These are phyloP conservation scores for Monilinia laxa DNA, from an alignment of 2,329 filamentous ascomycete species.

Conservation along the genomic window DNA sequence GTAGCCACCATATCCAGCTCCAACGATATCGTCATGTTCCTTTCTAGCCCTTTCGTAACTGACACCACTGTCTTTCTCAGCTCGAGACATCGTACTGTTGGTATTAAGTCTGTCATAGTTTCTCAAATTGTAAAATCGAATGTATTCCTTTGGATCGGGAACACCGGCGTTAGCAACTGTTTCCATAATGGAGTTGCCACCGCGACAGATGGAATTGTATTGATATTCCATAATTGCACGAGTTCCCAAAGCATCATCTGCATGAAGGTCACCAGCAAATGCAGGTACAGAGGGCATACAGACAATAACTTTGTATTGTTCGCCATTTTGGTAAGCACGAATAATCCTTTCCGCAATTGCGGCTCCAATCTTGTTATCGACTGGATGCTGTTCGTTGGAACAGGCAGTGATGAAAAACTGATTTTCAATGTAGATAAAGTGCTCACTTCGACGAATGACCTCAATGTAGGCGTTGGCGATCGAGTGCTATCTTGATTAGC, in stretches of 20 bases:
- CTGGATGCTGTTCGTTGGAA: slow-evolving; percentile 64
- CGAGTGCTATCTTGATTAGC: slow-evolving; percentile 55
- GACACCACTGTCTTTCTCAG: slow-evolving; percentile 63
- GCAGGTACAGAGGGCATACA: slow-evolving; percentile 78
- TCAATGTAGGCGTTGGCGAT: slow-evolving; percentile 83
- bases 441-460: slow-evolving; percentile 64
- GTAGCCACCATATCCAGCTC: slow-evolving; percentile 44
- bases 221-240: slow-evolving; percentile 88
- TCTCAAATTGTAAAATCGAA: slow-evolving; percentile 81
- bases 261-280: slow-evolving; percentile 77
- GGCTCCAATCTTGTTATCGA: slow-evolving; percentile 75
- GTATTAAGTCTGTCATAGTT: slow-evolving; percentile 83
- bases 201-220: slow-evolving; percentile 75
- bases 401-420: slow-evolving; percentile 88
- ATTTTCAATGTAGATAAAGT: slow-evolving; percentile 81
- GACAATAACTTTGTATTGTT: slow-evolving; percentile 73
- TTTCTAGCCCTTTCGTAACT: slow-evolving; percentile 65
- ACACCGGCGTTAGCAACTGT: slow-evolving; percentile 63
- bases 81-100: slow-evolving; percentile 58
- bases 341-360: slow-evolving; percentile 77
- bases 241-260: slow-evolving; percentile 71
- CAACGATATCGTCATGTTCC: slow-evolving; percentile 60
- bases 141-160: slow-evolving; percentile 67
- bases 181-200: slow-evolving; percentile 76
- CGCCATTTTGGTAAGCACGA: slow-evolving; percentile 62